phyloP scores from a whole-genome alignment of 352 stramenopile genomes.

The Globisporangium heterothallicum region DNA sequence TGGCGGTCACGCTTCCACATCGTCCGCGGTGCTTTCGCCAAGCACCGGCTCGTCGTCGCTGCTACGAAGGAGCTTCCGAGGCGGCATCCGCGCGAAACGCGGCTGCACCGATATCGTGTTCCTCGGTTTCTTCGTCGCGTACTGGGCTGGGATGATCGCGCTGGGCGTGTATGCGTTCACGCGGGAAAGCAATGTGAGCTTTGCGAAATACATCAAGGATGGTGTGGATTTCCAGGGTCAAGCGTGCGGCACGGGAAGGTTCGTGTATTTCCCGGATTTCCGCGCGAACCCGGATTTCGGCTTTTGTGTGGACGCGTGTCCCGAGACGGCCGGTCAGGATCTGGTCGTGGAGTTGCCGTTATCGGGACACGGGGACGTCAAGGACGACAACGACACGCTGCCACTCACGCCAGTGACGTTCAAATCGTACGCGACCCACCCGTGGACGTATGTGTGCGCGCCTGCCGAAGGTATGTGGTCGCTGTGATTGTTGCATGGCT shows the following conservation, averaged over 20 bases:
- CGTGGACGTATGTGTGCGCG: conserved; percentile 64
- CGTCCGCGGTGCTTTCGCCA: conserved; percentile 38
- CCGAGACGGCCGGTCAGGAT: conserved; percentile 26
- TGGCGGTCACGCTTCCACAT: conserved; percentile 10
- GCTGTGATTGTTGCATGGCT: background rate
- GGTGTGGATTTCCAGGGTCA: conserved; percentile 72
- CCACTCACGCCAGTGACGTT: conserved; percentile 42
- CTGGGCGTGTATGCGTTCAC: conserved; percentile 64
- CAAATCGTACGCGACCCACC: conserved; percentile 59
- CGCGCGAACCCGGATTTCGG: conserved; percentile 70
- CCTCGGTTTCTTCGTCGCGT: conserved; percentile 43
- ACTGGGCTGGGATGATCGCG: conserved; percentile 77
- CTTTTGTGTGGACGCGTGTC: conserved; percentile 63
- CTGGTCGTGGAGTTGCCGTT: conserved; percentile 56
- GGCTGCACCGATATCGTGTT: conserved; percentile 55
- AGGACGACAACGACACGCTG: conserved; percentile 24
- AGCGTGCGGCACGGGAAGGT: conserved; percentile 36
- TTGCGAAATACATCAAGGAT: conserved; percentile 75
- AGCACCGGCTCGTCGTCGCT: conserved; percentile 39
- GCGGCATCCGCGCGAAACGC: conserved; percentile 33
- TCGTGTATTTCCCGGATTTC: conserved; percentile 77
- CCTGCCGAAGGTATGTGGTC: conserved; percentile 37
- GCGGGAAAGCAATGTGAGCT: conserved; percentile 54
- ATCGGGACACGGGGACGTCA: conserved; percentile 4
- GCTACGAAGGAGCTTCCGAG: conserved; percentile 37